Base-by-base conservation (phyloP, 2,329 filamentous ascomycete species). In the Talaromyces piceae region DNA sequence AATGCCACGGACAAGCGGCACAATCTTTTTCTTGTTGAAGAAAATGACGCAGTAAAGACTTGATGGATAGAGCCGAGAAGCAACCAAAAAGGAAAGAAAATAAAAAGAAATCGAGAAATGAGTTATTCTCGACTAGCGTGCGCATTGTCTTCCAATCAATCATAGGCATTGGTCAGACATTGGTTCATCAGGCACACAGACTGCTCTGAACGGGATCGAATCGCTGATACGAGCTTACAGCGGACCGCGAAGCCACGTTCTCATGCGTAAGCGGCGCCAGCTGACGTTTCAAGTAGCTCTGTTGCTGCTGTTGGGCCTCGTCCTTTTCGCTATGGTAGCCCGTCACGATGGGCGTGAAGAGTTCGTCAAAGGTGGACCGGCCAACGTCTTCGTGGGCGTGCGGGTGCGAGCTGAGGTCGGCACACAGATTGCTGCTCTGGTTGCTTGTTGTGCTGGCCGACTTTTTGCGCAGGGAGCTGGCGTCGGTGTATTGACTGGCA, bases 111-210 rank as follows among this genome's bases (percentile, higher is more conserved):
- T n/a, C n/a, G n/a, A n/a, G n/a, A n/a, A n/a, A n/a, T n/a, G n/a
- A n/a, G n/a, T n/a, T n/a, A n/a, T n/a, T n/a, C n/a, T n/a, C n/a
- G n/a, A n/a, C n/a, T n/a, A n/a, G n/a, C n/a, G n/a, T n/a, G n/a
- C n/a, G n/a, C n/a, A n/a, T n/a, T n/a, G n/a, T n/a, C n/a, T n/a
- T n/a, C n/a, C n/a, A n/a, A n/a, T n/a, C n/a, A n/a, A n/a, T n/a
- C n/a, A n/a, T n/a, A n/a, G n/a, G n/a, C n/a, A n/a, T n/a, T n/a
- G n/a, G n/a, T n/a, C n/a, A n/a, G n/a, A n/a, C n/a, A n/a, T n/a
- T n/a, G n/a, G n/a, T n/a, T n/a, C n/a, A n/a, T 54, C 61, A 69
- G 53, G 63, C 61, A 56, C 68, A 69, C 16, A 71, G 53, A 49
- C 66, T 62, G 43, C 58, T 65, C 28, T 63, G 61, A 33, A 65